Evolutionary conservation across 108 stramenopile genomes (phyloP).

Genomic region (Cyclotella baltica): DNA sequence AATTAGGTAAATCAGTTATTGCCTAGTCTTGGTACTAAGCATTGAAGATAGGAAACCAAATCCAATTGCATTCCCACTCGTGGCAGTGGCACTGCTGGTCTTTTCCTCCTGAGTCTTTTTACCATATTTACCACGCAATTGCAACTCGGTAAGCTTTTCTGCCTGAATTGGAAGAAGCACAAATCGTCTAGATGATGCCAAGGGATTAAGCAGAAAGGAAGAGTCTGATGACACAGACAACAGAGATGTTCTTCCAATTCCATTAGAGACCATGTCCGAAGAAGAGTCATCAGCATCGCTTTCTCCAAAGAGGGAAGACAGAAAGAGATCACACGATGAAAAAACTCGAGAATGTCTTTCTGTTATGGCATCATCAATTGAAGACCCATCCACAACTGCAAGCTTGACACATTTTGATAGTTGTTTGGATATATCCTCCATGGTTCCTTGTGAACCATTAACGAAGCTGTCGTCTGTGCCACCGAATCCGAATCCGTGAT

Average conservation of each 20-base stretch:
- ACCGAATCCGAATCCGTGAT: conserved; percentile 19
- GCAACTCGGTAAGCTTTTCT: conserved; percentile 86
- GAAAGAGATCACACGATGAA: conserved; percentile 70
- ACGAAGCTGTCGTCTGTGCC: background rate
- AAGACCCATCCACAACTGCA: conserved; percentile 31
- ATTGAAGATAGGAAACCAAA: conserved; percentile 86
- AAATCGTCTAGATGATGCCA: conserved; percentile 81
- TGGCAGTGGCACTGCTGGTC: conserved; percentile 31
- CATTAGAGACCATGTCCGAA: conserved; percentile 14
- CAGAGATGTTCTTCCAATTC: conserved; percentile 34
- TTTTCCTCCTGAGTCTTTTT: conserved; percentile 62
- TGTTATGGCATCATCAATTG: conserved; percentile 46
- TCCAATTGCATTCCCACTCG: conserved; percentile 70
- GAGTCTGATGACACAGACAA: conserved; percentile 34
- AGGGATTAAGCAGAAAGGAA: conserved; percentile 69
- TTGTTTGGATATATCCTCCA: conserved; percentile 32
- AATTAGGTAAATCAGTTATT: background rate
- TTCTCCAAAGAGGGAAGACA: conserved; percentile 81
- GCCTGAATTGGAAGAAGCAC: conserved; percentile 83
- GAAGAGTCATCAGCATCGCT: conserved; percentile 35
- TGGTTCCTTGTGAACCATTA: conserved; percentile 36
- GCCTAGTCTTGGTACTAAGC: conserved; percentile 76
- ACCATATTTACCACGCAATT: conserved; percentile 73
- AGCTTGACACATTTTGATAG: conserved; percentile 27
- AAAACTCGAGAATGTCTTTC: conserved; percentile 68